Conservation (phyloP, 2,329 filamentous ascomycete species). For the Colletotrichum lentis region DNA sequence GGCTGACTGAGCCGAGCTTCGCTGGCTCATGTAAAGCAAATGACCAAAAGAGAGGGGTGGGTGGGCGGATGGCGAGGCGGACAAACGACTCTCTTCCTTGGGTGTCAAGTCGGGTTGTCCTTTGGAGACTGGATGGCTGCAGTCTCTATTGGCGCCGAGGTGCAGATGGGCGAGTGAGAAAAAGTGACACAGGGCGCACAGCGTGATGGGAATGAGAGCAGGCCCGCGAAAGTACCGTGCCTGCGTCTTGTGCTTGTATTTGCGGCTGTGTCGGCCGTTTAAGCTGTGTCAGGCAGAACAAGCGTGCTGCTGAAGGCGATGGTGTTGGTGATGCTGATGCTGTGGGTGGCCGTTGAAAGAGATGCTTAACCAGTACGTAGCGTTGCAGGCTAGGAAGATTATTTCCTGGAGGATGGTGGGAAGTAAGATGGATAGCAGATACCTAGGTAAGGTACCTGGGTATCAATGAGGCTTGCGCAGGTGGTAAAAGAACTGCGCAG, state of each 20-base stretch:
- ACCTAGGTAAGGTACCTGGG: background rate
- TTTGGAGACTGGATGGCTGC: conserved; percentile 16
- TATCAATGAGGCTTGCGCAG: conserved; percentile 10
- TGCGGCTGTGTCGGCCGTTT: background rate
- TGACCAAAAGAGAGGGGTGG: background rate
- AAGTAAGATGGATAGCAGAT: background rate
- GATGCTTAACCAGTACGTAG: background rate
- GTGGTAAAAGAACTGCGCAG: conserved; percentile 1
- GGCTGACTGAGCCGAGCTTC: conserved; percentile 6
- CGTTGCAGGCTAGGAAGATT: background rate
- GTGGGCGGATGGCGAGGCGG: conserved; percentile 11
- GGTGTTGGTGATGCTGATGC: background rate
- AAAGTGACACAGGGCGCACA: background rate
- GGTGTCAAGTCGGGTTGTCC: conserved; percentile 9
- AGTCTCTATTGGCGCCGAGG: conserved; percentile 29
- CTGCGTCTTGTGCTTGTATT: conserved; percentile 11
- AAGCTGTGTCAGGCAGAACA: background rate
- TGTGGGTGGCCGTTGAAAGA: background rate
- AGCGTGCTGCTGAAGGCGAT: background rate
- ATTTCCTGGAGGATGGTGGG: background rate
- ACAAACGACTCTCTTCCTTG: conserved; percentile 7
- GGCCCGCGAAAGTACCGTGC: conserved; percentile 17
- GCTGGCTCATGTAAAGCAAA: conserved; percentile 1
- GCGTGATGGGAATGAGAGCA: background rate
- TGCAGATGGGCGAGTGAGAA: conserved; percentile 5